Evolutionary conservation across 1,284 basidiomycete genomes (phyloP).

Genomic region (Moniliella sp.): DNA sequence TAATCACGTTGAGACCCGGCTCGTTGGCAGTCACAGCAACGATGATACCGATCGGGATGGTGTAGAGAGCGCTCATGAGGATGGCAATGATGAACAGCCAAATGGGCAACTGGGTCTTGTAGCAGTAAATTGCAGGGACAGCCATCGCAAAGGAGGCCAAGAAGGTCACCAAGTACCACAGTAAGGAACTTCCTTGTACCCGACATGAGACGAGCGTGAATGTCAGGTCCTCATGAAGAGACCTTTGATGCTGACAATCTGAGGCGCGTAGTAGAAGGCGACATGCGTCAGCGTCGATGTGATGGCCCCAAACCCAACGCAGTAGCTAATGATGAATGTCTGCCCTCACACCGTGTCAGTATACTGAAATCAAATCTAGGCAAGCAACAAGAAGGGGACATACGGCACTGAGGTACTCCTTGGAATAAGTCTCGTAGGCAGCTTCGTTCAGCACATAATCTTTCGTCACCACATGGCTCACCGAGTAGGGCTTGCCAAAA

Average conservation of each 20-base stretch:
- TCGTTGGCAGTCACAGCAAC: constrained; percentile 7
- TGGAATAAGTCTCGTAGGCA: constrained; percentile 13
- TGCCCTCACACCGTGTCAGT: no score
- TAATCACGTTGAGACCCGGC: constrained; percentile 8
- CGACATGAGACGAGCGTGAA: constrained; percentile 31
- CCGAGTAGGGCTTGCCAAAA: background rate
- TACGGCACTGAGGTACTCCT: constrained; percentile 10
- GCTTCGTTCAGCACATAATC: background rate
- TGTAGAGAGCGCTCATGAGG: constrained; percentile 17
- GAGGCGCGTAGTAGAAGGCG: constrained; percentile 36
- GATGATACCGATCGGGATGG: constrained; percentile 12
- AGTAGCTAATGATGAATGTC: constrained; percentile 4
- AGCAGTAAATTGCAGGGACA: constrained; percentile 6
- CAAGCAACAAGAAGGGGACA: no score
- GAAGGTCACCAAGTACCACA: constrained; percentile 25
- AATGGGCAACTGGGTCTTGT: constrained; percentile 18
- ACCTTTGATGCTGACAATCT: constrained; percentile 28
- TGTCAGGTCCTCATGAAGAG: constrained; percentile 10
- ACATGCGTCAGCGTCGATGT: constrained; percentile 32
- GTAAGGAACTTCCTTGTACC: constrained; percentile 30
- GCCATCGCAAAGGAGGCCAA: constrained; percentile 17
- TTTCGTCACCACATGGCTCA: background rate
- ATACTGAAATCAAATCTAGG: no score
- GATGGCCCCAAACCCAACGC: constrained; percentile 38
- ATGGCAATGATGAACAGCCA: constrained; percentile 21